Evolutionary conservation across 1,139 yeast genomes (phyloP).

Genomic region (Meyerozyma sp.): DNA sequence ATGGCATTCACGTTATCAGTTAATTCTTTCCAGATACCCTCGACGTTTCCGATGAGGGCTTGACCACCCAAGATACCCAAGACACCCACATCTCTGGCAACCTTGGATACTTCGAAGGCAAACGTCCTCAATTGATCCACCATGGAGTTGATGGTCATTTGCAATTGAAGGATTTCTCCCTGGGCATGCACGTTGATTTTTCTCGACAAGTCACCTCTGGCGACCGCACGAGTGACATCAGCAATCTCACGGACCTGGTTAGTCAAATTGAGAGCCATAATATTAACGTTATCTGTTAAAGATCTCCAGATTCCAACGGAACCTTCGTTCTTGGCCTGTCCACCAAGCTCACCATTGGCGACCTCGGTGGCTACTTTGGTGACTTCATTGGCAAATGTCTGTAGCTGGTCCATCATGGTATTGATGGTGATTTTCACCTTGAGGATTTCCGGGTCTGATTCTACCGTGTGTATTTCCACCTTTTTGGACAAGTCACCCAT

Average conservation of each 20-base stretch:
- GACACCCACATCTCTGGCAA: constrained; percentile 87
- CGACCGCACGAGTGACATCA: constrained; percentile 82
- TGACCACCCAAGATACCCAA: constrained; percentile 86
- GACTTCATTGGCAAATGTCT: constrained; percentile 76
- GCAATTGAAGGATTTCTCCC: constrained; percentile 74
- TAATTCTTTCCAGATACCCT: constrained; percentile 85
- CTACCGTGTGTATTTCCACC: constrained; percentile 66
- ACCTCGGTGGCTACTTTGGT: constrained; percentile 86
- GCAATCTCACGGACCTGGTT: constrained; percentile 84
- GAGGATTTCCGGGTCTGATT: constrained; percentile 66
- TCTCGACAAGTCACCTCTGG: constrained; percentile 71
- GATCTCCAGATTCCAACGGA: constrained; percentile 86
- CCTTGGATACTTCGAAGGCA: constrained; percentile 84
- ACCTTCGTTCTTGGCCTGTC: constrained; percentile 79
- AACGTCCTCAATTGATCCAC: constrained; percentile 84
- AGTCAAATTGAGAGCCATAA: constrained; percentile 82
- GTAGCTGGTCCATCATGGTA: constrained; percentile 84
- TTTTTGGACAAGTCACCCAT: constrained; percentile 80
- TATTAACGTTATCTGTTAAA: constrained; percentile 77
- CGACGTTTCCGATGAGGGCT: constrained; percentile 77
- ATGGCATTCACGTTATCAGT: constrained; percentile 88
- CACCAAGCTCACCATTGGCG: constrained; percentile 85
- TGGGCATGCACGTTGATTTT: constrained; percentile 81
- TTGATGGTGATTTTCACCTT: constrained; percentile 78
- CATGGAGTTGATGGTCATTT: constrained; percentile 79